Conservation (phyloP, 2,329 filamentous ascomycete genomes). For the Didymella pinodella region DNA sequence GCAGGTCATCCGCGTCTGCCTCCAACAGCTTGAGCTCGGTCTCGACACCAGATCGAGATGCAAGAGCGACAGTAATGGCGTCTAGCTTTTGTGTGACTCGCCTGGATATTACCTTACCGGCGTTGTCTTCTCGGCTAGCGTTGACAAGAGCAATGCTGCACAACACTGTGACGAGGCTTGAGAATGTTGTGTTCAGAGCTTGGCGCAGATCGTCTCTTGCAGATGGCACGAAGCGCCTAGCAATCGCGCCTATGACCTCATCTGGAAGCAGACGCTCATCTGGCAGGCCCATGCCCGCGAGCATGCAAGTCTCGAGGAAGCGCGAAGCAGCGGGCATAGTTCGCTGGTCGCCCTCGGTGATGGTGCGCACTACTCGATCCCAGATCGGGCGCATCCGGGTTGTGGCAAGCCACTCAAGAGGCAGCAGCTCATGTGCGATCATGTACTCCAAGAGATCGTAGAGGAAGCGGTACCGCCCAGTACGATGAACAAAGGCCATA, state of each 20-base stretch:
- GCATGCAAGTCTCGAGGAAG: slow-evolving; percentile 43
- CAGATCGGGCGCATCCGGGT: slow-evolving; percentile 46
- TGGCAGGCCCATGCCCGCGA: slow-evolving; percentile 41
- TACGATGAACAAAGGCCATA: slow-evolving; percentile 39
- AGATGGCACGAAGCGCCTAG: slow-evolving; percentile 36
- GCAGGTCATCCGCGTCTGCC: slow-evolving; percentile 34
- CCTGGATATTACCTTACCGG: slow-evolving; percentile 24
- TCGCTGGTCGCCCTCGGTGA: slow-evolving; percentile 42
- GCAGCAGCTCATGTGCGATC: slow-evolving; percentile 45
- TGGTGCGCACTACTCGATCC: slow-evolving; percentile 43
- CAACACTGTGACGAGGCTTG: slow-evolving; percentile 46
- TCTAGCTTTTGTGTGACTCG: slow-evolving; percentile 38
- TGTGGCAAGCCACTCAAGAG: slow-evolving; percentile 52
- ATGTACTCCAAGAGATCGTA: slow-evolving; percentile 47
- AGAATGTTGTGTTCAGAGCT: slow-evolving; percentile 48
- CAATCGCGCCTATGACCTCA: slow-evolving; percentile 26
- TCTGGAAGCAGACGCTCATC: slow-evolving; percentile 35
- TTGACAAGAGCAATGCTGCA: slow-evolving; percentile 45
- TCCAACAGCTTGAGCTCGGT: slow-evolving; percentile 35
- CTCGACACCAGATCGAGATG: slow-evolving; percentile 35
- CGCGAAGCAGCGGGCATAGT: slow-evolving; percentile 36
- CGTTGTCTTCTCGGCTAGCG: slow-evolving; percentile 27
- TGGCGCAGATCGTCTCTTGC: slow-evolving; percentile 39
- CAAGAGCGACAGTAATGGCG: slow-evolving; percentile 33
- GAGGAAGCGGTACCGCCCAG: slow-evolving; percentile 43